Evolutionary conservation across 192 early-diverging fungal genomes (phyloP).

Genomic region (Backusella macrospora): DNA sequence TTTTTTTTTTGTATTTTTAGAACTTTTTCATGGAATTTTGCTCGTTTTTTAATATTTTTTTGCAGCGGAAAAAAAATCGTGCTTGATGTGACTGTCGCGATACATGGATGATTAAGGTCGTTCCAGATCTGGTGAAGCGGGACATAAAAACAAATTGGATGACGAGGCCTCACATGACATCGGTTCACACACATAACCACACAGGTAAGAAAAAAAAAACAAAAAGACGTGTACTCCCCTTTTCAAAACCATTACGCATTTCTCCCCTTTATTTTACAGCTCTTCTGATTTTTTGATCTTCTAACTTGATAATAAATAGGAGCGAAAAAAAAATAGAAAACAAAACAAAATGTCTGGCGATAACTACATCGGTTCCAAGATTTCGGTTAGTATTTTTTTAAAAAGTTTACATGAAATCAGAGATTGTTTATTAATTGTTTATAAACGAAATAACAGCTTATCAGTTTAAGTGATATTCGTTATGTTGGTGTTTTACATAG

Average conservation of each 20-base stretch:
- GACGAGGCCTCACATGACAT: conserved; percentile 14
- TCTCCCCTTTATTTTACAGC: not conserved
- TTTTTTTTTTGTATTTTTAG: too few species aligned
- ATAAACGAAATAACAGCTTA: conserved; percentile 56
- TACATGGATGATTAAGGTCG: too few species aligned
- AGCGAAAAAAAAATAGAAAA: not conserved
- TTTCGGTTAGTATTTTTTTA: conserved; percentile 40
- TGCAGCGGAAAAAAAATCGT: too few species aligned
- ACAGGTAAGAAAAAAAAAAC: not conserved
- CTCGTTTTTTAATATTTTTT: too few species aligned
- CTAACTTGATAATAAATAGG: not conserved
- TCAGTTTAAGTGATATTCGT: conserved; percentile 87
- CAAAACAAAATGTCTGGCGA: conserved; percentile 35
- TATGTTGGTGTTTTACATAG: conserved; percentile 88
- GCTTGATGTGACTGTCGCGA: too few species aligned
- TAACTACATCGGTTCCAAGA: conserved; percentile 64
- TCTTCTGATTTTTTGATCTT: not conserved
- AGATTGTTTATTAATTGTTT: not conserved
- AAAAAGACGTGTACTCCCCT: not conserved
- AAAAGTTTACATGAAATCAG: conserved; percentile 36
- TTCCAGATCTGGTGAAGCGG: not conserved
- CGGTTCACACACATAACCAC: not conserved
- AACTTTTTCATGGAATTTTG: too few species aligned
- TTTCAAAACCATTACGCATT: too few species aligned
- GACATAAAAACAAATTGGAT: not conserved